Evolutionary conservation across 768 basidiomycete species (phyloP), one percentile per base, ranked within the genome.

Genomic region (Suillus decipiens): DNA sequence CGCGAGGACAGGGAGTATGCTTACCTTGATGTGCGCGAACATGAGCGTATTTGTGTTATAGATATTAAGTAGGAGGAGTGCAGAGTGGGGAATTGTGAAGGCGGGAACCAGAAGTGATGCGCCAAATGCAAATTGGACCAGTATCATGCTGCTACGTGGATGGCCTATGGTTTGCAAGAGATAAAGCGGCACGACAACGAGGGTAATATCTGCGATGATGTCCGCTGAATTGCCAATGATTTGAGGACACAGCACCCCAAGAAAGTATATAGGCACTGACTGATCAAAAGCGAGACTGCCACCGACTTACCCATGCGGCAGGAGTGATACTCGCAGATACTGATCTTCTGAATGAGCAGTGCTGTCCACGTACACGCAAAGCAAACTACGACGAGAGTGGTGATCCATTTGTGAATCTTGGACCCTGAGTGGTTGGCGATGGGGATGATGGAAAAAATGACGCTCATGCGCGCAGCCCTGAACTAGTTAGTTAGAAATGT

Each of bases 341-440:
- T 12, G 19, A 69, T 56, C 15, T 39, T 67, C 58, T 74, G 74
- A 14, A 9, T 47, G 0, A 73, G n/a, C 60, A 66, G 11, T 0
- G 59, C 74, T 22, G 24, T 50, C 70, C 72, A 74, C 74, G 73
- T 73, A 60, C 64, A 8, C 14, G 63, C 0, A 33, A 75, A 73
- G 1, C 64, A 63, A 33, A 33, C 42, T 45, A 67, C 66, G n/a
- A 67, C 34, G 15, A 63, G 8, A 51, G 14, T 56, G 1, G 55
- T 39, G 24, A 66, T 28, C 19, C 61, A 65, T 6, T 59, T 64
- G 11, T 64, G 63, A 4, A 5, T 56, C 37, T 34, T 61, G 14
- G 63, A 64, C 9, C 28, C 56, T 3, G 22, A 37, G 0, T 70
- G 70, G 14, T 63, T 66, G 11, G 57, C 61, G 12, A 69, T 19